Conservation (phyloP, 2,329 filamentous ascomycete species). For the Xylariaceae sp. region DNA sequence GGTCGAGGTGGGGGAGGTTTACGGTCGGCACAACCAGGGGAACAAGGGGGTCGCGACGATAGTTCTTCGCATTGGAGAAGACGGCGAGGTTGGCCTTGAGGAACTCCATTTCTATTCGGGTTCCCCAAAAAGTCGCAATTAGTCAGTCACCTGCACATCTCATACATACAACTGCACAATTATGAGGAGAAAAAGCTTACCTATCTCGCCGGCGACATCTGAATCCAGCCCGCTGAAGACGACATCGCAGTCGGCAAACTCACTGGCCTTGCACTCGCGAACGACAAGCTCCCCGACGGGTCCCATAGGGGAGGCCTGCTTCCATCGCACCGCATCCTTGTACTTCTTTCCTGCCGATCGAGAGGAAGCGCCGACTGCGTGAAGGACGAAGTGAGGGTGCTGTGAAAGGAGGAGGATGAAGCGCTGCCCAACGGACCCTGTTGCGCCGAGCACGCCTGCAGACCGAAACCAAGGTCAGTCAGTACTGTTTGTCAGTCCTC, state of each 20-base stretch:
- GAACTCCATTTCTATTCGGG: conserved; percentile 72
- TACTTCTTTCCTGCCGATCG: conserved; percentile 91
- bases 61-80: conserved; percentile 98
- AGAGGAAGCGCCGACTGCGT: conserved; percentile 83
- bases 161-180: no score
- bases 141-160: no score
- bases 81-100: conserved; percentile 81
- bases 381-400: conserved; percentile 80
- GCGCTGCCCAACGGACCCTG: conserved; percentile 89
- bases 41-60: conserved; percentile 82
- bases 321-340: conserved; percentile 91
- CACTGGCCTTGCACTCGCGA: conserved; percentile 72
- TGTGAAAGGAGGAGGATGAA: conserved; percentile 89
- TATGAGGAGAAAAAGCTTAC: conserved; percentile 42
- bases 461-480: not conserved
- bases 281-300: conserved; percentile 76
- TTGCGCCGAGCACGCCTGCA: conserved; percentile 73
- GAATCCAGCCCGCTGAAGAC: conserved; percentile 91
- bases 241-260: conserved; percentile 86
- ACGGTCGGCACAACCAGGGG: conserved; percentile 93
- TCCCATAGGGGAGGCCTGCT: conserved; percentile 81
- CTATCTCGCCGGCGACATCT: conserved; percentile 86
- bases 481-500: not conserved
- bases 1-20: conserved; percentile 78
- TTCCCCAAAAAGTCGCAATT: not conserved